A percentile compares a stretch with the other conserved stretches of the same genome.
Evolutionary conservation across 2,329 filamentous ascomycete genomes (phyloP).

Genomic region (Pestalotiopsis sp.): DNA sequence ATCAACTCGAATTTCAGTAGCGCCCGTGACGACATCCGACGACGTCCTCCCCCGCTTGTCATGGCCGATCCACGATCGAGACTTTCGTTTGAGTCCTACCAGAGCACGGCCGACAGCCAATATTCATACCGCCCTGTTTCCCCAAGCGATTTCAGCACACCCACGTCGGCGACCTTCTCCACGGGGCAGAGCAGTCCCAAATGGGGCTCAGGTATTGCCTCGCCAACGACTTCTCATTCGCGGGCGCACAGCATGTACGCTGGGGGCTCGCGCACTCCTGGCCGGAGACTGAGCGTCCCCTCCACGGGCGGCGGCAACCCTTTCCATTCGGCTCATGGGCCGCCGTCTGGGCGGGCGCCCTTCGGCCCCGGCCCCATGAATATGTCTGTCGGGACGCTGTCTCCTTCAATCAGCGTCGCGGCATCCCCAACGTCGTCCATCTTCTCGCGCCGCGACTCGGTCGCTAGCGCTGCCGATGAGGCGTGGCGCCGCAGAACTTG

Average conservation of each 20-base stretch:
- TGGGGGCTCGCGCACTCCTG: constrained; percentile 63
- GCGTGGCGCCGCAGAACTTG: constrained; percentile 85
- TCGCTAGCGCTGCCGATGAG: constrained; percentile 66
- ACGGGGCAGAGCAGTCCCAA: constrained; percentile 76
- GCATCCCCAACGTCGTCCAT: constrained; percentile 68
- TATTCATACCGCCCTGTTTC: constrained; percentile 71
- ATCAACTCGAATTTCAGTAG: constrained; percentile 68
- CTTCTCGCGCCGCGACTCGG: constrained; percentile 69
- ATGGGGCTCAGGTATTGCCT: constrained; percentile 69
- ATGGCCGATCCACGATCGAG: constrained; percentile 77
- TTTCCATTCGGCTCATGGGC: constrained; percentile 68
- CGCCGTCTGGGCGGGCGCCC: constrained; percentile 57
- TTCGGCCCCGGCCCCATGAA: constrained; percentile 57
- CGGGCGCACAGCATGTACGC: constrained; percentile 74
- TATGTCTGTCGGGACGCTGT: constrained; percentile 58
- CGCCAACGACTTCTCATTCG: constrained; percentile 72
- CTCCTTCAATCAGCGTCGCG: constrained; percentile 62
- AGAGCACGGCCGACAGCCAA: constrained; percentile 64
- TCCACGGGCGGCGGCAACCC: constrained; percentile 66
- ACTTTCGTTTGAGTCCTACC: constrained; percentile 70
- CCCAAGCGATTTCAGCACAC: constrained; percentile 77
- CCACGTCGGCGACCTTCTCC: constrained; percentile 82
- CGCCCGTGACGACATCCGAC: constrained; percentile 62
- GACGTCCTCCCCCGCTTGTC: constrained; percentile 79
- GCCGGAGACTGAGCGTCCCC: constrained; percentile 80